Base-by-base conservation (phyloP, 208 protist genomes). In the Borovskyia barvae region DNA sequence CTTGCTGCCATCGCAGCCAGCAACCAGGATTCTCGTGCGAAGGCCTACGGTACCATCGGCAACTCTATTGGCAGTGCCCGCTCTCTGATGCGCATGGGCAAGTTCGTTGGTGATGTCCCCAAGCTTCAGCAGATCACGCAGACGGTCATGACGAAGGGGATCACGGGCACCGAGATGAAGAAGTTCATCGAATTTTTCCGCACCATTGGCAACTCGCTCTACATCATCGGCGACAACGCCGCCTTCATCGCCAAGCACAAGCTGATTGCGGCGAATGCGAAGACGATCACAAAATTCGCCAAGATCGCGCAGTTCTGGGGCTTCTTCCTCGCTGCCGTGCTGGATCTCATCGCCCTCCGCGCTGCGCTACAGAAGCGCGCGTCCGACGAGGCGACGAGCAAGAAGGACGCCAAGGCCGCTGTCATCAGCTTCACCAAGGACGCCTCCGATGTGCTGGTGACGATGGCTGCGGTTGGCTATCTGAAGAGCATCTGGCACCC, bases 291-390 rank as follows among this genome's bases (percentile, higher is more conserved):
- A 42, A 75, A 73, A 62, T 65, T 65, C 62, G 74, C 80, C 17
- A 94, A 94, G 75, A 67, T 87, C 9, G 88, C 83, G 1, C 91
- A 96, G 80, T 96, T 96, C 85, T 96, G 85, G 86, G 88, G 87
- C 53, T 96, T 92, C 77, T 83, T 96, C 66, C 67, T 93, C 32
- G 87, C 87, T n/a, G 71, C 75, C 36, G 84, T 91, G 36, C 82
- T 96, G 33, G 87, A 96, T 67, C 57, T 93, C 49, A 64, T 93
- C 45, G 77, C 84, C 15, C 59, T 96, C 8, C 74, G 65, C 29
- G 68, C 53, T 39, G 82, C 78, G 32, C 70, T 90, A 28, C 47
- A 71, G 56, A 88, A 84, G 77, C 74, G 75, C 56, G 43, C 52
- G 11, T 62, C 66, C 17, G 86, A 93, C 26, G 60, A 61, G 30